Percentiles rank a stretch among this genome's conserved stretches.
These are phyloP conservation scores for Hortiboletus campestris DNA, from an alignment of 768 basidiomycete genomes.

Conservation along the genomic window DNA sequence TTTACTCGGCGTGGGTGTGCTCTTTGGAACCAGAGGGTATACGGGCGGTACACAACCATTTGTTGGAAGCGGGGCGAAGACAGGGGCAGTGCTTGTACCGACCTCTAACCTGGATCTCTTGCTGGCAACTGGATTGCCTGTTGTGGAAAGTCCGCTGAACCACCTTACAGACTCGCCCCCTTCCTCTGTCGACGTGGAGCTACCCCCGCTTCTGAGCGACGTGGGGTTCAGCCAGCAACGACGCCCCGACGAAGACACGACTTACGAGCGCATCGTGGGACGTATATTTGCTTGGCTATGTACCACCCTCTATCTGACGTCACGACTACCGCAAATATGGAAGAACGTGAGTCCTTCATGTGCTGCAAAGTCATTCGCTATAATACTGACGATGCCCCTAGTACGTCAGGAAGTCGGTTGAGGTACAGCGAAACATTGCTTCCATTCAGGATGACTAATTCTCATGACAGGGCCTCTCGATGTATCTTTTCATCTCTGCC, in stretches of 20 bases:
- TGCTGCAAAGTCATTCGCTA: background rate
- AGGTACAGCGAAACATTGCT: constrained; percentile 40
- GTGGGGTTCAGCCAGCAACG: constrained; percentile 1
- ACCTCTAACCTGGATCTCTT: constrained; percentile 1
- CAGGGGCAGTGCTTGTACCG: constrained; percentile 49
- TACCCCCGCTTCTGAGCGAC: constrained; percentile 13
- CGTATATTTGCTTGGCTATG: constrained; percentile 94
- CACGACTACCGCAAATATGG: constrained; percentile 97
- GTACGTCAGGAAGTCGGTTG: constrained; percentile 89
- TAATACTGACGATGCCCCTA: constrained; percentile 29
- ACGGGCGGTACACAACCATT: constrained; percentile 31
- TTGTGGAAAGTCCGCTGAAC: constrained; percentile 16
- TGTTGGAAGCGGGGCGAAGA: constrained; percentile 28
- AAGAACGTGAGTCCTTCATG: constrained; percentile 74
- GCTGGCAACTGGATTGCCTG: background rate
- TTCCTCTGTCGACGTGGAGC: constrained; percentile 15
- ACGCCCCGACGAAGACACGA: constrained; percentile 21
- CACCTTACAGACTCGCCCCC: background rate
- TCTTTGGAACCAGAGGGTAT: constrained; percentile 66
- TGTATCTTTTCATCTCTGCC: constrained; percentile 90
- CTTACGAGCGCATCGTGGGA: constrained; percentile 69
- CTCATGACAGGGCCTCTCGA: constrained; percentile 73
- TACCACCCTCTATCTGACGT: constrained; percentile 89
- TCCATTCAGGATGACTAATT: constrained; percentile 4
- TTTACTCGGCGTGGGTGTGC: constrained; percentile 72